These are phyloP conservation scores for Sanghuangporus weigelae DNA, from an alignment of 1,284 basidiomycete genomes.

Conservation along the genomic window DNA sequence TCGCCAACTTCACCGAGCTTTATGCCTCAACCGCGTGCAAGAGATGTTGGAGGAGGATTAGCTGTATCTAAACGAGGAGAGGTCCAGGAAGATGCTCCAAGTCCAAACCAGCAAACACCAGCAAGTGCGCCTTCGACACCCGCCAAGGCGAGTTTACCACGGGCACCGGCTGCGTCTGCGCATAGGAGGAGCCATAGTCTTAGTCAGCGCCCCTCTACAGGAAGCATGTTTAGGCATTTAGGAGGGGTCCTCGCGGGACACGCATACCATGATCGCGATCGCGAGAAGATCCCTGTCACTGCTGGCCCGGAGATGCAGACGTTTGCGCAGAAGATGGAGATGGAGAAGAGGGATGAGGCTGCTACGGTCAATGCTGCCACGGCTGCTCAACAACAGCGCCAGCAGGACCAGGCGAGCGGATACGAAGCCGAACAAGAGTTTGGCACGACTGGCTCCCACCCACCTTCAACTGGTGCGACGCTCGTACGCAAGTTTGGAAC, in stretches of 20 bases:
- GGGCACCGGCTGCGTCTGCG: slow-evolving; percentile 60
- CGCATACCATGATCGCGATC: slow-evolving; percentile 23
- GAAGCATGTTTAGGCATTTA: slow-evolving; percentile 28
- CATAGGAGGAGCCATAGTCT: slow-evolving; percentile 73
- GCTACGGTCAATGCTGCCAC: slow-evolving; percentile 20
- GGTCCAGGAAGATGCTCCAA: neutral
- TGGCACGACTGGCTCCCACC: slow-evolving; percentile 1
- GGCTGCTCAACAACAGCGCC: slow-evolving; percentile 25
- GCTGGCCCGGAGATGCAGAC: slow-evolving; percentile 52
- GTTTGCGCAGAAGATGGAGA: slow-evolving; percentile 37
- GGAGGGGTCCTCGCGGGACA: slow-evolving; percentile 37
- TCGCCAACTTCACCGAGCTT: slow-evolving; percentile 52
- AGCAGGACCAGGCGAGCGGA: slow-evolving; percentile 22
- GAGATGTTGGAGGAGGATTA: slow-evolving; percentile 34
- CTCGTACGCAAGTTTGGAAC: slow-evolving; percentile 72
- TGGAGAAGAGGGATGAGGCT: slow-evolving; percentile 26
- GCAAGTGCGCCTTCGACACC: slow-evolving; percentile 35
- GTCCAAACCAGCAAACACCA: slow-evolving; percentile 19
- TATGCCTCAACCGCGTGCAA: slow-evolving; percentile 52
- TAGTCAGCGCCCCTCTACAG: slow-evolving; percentile 56
- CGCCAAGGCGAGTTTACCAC: slow-evolving; percentile 37
- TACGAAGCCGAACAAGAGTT: slow-evolving; percentile 13
- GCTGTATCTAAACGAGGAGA: slow-evolving; percentile 23
- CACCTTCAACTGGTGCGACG: slow-evolving; percentile 42
- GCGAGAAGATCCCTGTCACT: slow-evolving; percentile 41